Conservation (phyloP, 164 flowering plant genomes). For the Hamamelis virginiana region DNA sequence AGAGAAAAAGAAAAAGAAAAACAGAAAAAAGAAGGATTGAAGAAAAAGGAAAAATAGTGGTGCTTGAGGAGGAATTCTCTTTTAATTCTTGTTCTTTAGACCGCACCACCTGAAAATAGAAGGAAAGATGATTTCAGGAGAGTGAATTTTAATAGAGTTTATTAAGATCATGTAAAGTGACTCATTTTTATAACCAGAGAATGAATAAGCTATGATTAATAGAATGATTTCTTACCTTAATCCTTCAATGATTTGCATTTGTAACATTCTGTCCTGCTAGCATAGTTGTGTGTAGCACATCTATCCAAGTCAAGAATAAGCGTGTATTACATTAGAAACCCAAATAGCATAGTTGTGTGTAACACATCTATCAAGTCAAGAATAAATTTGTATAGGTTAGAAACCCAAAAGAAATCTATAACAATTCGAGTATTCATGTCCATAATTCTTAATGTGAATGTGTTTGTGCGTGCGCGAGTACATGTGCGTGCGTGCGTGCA, state of each 20-base stretch:
- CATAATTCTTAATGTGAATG: too few relatives aligned
- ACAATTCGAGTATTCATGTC: background rate
- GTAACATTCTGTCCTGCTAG: slow-evolving; percentile 59
- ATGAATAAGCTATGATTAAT: too few relatives aligned
- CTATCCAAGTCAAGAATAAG: slow-evolving; percentile 24
- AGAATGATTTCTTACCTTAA: slow-evolving; percentile 30
- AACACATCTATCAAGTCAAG: too few relatives aligned
- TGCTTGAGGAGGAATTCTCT: background rate
- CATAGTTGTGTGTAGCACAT: slow-evolving; percentile 64
- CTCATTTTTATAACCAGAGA: too few relatives aligned
- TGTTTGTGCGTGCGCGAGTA: too few relatives aligned
- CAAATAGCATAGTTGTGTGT: too few relatives aligned
- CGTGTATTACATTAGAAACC: background rate
- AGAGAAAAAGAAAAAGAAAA: background rate
- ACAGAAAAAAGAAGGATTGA: too few relatives aligned
- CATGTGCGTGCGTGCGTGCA: too few relatives aligned
- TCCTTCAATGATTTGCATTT: slow-evolving; percentile 58
- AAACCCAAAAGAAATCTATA: too few relatives aligned
- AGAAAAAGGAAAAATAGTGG: background rate
- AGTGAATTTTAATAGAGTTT: too few relatives aligned
- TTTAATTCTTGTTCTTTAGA: background rate
- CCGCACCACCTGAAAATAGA: slow-evolving; percentile 16
- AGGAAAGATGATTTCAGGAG: background rate
- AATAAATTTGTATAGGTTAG: too few relatives aligned
- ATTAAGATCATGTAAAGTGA: too few relatives aligned